Evolutionary conservation across 2,329 filamentous ascomycete genomes (phyloP).

Genomic region (Colletotrichum aenigma): DNA sequence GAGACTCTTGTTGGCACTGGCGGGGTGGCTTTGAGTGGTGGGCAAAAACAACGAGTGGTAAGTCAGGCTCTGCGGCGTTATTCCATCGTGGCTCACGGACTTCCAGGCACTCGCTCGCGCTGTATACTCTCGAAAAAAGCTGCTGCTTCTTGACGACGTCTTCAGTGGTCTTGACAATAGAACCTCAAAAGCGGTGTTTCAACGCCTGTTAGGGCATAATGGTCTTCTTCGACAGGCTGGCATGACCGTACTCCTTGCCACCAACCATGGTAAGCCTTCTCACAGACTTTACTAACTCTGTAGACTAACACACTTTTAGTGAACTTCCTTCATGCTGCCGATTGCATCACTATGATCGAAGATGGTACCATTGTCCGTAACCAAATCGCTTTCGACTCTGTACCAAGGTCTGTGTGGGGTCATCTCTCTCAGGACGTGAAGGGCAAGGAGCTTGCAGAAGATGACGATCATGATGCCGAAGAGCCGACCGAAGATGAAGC

Average conservation of each 20-base stretch:
- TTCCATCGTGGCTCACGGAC: neutral
- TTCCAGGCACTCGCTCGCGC: constrained; percentile 48
- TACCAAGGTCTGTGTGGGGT: constrained; percentile 22
- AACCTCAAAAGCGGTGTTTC: constrained; percentile 47
- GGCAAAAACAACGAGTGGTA: constrained; percentile 47
- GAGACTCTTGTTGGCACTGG: constrained; percentile 42
- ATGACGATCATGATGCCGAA: neutral
- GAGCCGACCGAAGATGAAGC: neutral
- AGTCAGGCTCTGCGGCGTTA: constrained; percentile 4
- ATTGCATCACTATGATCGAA: constrained; percentile 29
- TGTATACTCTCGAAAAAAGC: constrained; percentile 41
- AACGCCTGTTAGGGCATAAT: constrained; percentile 39
- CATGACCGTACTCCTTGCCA: constrained; percentile 46
- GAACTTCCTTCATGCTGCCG: constrained; percentile 26
- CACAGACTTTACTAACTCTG: neutral
- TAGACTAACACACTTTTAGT: constrained; percentile 16
- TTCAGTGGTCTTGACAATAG: constrained; percentile 49
- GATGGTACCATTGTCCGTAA: constrained; percentile 24
- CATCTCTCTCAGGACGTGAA: constrained; percentile 10
- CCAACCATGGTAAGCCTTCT: constrained; percentile 36
- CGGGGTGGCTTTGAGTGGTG: constrained; percentile 47
- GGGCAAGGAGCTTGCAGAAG: neutral
- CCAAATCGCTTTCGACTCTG: constrained; percentile 24
- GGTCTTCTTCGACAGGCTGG: constrained; percentile 44
- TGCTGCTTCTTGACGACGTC: constrained; percentile 50